Evolutionary conservation across 495 filamentous ascomycete species (phyloP).

Genomic region (Terfezia boudieri): DNA sequence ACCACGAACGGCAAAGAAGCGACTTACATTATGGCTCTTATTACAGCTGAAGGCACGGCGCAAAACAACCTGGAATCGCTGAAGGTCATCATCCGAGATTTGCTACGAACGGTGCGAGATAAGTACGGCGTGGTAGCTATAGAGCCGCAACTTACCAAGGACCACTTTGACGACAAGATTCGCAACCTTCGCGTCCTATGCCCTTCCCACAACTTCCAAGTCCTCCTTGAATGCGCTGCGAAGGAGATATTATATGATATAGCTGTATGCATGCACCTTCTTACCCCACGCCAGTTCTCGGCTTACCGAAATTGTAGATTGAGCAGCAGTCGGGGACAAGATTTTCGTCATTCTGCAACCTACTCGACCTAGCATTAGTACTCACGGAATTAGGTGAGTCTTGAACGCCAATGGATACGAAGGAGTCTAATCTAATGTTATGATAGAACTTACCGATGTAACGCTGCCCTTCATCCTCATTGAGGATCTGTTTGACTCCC

Average conservation of each 20-base stretch:
- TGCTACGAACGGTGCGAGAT: conserved; percentile 39
- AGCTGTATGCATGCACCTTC: conserved; percentile 8
- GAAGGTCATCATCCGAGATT: conserved; percentile 23
- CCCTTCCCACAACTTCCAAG: conserved; percentile 13
- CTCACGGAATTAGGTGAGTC: conserved; percentile 52
- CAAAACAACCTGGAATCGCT: neutral
- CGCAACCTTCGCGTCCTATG: conserved; percentile 18
- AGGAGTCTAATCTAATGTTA: no score
- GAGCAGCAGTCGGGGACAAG: conserved; percentile 42
- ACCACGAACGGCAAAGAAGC: no score
- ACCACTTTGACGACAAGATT: conserved; percentile 29
- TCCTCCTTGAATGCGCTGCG: conserved; percentile 12
- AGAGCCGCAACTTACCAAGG: conserved; percentile 53
- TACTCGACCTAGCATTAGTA: conserved; percentile 71
- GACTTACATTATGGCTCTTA: neutral
- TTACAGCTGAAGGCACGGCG: neutral
- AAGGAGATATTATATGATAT: conserved; percentile 16
- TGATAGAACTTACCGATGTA: conserved; percentile 42
- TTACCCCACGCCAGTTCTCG: no score
- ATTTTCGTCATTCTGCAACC: conserved; percentile 73
- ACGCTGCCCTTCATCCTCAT: conserved; percentile 72
- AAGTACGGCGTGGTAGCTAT: conserved; percentile 41
- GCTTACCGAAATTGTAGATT: conserved; percentile 31
- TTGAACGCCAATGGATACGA: neutral
- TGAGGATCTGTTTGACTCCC: conserved; percentile 87